phyloP scores from a whole-genome alignment of 768 basidiomycete genomes.

The Antrodiella citrinella region DNA sequence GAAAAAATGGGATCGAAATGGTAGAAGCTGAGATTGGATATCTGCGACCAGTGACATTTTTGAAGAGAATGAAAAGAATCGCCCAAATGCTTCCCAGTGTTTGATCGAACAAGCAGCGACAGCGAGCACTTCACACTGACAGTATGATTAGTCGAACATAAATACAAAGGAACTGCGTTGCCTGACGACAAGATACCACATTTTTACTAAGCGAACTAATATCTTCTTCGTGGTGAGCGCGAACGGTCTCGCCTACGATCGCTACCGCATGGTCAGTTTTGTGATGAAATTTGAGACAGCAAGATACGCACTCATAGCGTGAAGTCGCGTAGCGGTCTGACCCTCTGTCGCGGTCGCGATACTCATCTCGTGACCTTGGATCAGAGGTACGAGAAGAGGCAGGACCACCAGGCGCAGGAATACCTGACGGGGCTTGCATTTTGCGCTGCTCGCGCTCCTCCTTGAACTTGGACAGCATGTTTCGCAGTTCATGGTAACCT shows the following conservation, averaged over 20 bases:
- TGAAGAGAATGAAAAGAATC: no score
- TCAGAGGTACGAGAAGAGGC: slow-evolving; percentile 27
- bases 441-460: slow-evolving; percentile 83
- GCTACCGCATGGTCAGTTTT: slow-evolving; percentile 9
- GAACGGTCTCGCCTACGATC: slow-evolving; percentile 23
- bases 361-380: slow-evolving; percentile 48
- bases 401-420: slow-evolving; percentile 25
- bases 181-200: not conserved
- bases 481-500: slow-evolving; percentile 96
- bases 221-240: slow-evolving; percentile 23
- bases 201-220: slow-evolving; percentile 6
- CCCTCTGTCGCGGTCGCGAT: slow-evolving; percentile 57
- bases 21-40: no score
- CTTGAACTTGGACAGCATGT: slow-evolving; percentile 85
- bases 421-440: slow-evolving; percentile 41
- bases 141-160: not conserved
- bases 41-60: no score
- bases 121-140: no score
- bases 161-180: not conserved
- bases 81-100: no score
- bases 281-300: slow-evolving; percentile 8
- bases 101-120: no score
- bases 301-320: slow-evolving; percentile 62
- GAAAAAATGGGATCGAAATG: no score
- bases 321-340: slow-evolving; percentile 65